Evolutionary conservation across 371 early-diverging fungal species (phyloP).

Genomic region (Parasitella parasitica): DNA sequence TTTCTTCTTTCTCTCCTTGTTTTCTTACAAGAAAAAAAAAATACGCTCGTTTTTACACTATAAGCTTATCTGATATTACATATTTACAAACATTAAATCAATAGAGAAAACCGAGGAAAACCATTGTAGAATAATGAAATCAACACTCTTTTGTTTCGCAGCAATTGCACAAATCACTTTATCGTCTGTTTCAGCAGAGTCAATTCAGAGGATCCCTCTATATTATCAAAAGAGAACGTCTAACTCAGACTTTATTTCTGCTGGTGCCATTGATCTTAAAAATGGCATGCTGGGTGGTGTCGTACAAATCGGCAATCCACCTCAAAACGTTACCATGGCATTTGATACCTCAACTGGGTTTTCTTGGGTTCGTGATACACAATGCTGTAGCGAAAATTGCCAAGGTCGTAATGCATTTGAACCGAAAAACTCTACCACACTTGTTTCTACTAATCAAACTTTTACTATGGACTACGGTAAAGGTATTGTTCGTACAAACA

Average conservation of each 20-base stretch:
- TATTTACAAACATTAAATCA: background rate
- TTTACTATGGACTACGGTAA: slow-evolving; percentile 46
- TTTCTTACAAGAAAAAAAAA: background rate
- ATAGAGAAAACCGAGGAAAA: background rate
- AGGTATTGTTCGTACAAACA: slow-evolving; percentile 27
- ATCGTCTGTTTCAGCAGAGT: slow-evolving; percentile 3
- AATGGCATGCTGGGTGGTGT: slow-evolving; percentile 31
- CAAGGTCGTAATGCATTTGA: slow-evolving; percentile 39
- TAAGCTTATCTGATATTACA: background rate
- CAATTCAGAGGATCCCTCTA: slow-evolving; percentile 21
- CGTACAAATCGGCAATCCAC: slow-evolving; percentile 30
- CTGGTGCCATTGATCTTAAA: slow-evolving; percentile 7
- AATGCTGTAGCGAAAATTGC: slow-evolving; percentile 23
- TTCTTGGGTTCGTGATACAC: slow-evolving; percentile 24
- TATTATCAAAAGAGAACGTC: slow-evolving; percentile 3
- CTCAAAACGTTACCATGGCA: slow-evolving; percentile 29
- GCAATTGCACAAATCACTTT: slow-evolving; percentile 8
- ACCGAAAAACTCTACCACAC: slow-evolving; percentile 32
- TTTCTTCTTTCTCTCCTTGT: background rate
- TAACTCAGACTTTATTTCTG: slow-evolving; percentile 9
- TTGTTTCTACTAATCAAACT: slow-evolving; percentile 24
- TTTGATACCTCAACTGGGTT: slow-evolving; percentile 35
- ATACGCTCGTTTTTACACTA: background rate
- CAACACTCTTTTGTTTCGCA: slow-evolving; percentile 10
- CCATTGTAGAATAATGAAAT: slow-evolving; percentile 8